Base-by-base conservation (phyloP, 352 stramenopile species). In the Albugo laibachii region DNA sequence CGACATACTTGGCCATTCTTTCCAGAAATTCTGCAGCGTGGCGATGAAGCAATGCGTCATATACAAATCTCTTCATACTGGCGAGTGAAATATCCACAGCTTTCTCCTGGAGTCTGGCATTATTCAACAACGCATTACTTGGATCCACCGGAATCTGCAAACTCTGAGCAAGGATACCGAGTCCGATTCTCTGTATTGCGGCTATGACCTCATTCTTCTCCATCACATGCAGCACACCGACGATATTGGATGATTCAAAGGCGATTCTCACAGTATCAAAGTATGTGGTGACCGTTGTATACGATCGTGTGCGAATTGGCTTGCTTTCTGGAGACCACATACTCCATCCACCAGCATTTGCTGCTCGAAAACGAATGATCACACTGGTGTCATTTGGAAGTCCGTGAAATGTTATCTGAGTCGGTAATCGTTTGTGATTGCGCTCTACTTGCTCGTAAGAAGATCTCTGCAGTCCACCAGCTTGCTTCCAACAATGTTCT, bases 301-400 rank as follows among this genome's bases (percentile, higher is more conserved):
- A 59, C 1, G 66, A 67, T 0, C 41, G 52, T 1, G 74, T 84
- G 11, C 68, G 58, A 49, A 77, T 67, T 11, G 49, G 49, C 18
- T 38, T 13, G 10, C 57, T 69, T 2, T 48, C 16, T 1, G n/a
- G n/a, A 0, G 69, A 84, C 44, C 77, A 82, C 11, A 66, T 62
- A 0, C 72, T 69, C 75, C 72, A 87, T 1, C 72, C 75, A 0
- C 75, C 72, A 18, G 62, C 62, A 34, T 58, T 73, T 11, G 66
- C 50, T 15, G 75, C 75, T 16, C 69, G 66, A 31, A 69, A 58
- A 39, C 72, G 69, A 44, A 85, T 83, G 39, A 69, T 65, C 47
- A 77, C 84, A 2, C 53, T 52, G 13, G 57, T 59, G 24, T 85
- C 72, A 5, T 54, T 54, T 5, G 21, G 24, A 13, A 85, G 51